Conservation (phyloP, 345 rosid genomes). For the Populus euphratica region DNA sequence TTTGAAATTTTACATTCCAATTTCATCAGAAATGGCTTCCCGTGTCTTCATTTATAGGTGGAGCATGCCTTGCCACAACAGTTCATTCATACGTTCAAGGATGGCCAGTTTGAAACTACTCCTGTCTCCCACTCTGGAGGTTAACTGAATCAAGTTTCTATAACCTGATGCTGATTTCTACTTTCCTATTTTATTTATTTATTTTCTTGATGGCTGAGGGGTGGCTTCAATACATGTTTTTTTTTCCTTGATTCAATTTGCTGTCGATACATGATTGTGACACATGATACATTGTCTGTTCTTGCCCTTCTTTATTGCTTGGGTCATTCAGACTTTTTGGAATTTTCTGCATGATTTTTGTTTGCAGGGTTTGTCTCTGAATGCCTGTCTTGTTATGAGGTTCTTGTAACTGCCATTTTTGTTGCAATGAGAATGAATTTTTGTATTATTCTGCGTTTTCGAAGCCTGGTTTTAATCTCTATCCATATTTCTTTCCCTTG, state of each 20-base stretch:
- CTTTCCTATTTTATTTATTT: constrained; percentile 9
- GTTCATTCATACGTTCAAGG: constrained; percentile 53
- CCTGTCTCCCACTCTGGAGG: constrained; percentile 98
- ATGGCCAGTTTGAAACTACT: constrained; percentile 72
- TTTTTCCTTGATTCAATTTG: constrained; percentile 13
- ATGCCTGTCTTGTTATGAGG: constrained; percentile 1
- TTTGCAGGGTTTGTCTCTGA: constrained; percentile 1
- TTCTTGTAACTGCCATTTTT: constrained; percentile 11
- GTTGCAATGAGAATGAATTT: constrained; percentile 20
- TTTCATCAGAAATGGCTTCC: background rate
- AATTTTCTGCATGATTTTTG: constrained; percentile 5
- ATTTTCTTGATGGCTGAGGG: constrained; percentile 16
- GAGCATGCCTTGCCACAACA: constrained; percentile 95
- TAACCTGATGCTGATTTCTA: constrained; percentile 15
- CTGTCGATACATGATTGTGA: constrained; percentile 18
- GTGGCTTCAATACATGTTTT: constrained; percentile 14
- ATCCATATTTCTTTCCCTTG: background rate
- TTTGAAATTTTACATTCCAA: background rate
- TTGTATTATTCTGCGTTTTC: background rate
- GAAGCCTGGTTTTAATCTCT: background rate
- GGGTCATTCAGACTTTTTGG: constrained; percentile 7
- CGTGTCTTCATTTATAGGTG: constrained; percentile 40
- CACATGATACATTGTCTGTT: background rate
- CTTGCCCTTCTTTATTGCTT: constrained; percentile 12
- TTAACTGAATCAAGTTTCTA: constrained; percentile 20